A percentile compares a stretch with the other conserved stretches of the same genome.
These are phyloP conservation scores for Cystobasidiopsis lactophilus DNA, from an alignment of 768 basidiomycete species.

Conservation along the genomic window DNA sequence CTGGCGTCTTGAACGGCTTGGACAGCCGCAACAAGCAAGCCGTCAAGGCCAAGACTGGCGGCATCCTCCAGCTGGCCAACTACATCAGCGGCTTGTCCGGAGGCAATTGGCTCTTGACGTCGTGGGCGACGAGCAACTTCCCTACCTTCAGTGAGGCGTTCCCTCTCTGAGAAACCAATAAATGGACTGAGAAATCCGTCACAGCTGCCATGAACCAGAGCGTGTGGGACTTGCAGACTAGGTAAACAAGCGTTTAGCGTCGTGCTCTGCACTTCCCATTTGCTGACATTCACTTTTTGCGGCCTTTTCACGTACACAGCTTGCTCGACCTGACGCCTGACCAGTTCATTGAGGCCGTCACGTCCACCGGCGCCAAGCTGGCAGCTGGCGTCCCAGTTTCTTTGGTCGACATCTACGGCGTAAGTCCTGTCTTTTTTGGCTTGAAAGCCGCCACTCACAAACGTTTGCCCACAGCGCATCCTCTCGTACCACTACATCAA, in stretches of 20 bases:
- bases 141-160: not conserved
- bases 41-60: not conserved
- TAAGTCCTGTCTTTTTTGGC: not conserved
- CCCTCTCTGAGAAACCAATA: too few relatives aligned
- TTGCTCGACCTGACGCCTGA: too few relatives aligned
- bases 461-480: conserved; percentile 28
- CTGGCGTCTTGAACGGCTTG: not conserved
- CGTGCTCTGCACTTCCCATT: too few relatives aligned
- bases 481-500: conserved; percentile 44
- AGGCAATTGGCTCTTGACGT: not conserved
- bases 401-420: not conserved
- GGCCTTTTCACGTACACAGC: not conserved
- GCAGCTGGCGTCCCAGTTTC: too few relatives aligned
- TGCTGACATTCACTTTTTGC: too few relatives aligned
- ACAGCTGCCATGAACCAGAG: too few relatives aligned
- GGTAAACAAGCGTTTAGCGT: too few relatives aligned
- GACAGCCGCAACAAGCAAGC: not conserved
- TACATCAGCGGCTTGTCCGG: not conserved
- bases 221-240: too few relatives aligned
- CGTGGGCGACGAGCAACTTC: not conserved
- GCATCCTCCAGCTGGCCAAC: not conserved
- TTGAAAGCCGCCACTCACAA: too few relatives aligned
- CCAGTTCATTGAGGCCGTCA: too few relatives aligned
- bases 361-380: too few relatives aligned
- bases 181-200: too few relatives aligned